These are phyloP conservation scores for Xerocomellus dryophilus DNA, from an alignment of 768 basidiomycete species.

Conservation along the genomic window DNA sequence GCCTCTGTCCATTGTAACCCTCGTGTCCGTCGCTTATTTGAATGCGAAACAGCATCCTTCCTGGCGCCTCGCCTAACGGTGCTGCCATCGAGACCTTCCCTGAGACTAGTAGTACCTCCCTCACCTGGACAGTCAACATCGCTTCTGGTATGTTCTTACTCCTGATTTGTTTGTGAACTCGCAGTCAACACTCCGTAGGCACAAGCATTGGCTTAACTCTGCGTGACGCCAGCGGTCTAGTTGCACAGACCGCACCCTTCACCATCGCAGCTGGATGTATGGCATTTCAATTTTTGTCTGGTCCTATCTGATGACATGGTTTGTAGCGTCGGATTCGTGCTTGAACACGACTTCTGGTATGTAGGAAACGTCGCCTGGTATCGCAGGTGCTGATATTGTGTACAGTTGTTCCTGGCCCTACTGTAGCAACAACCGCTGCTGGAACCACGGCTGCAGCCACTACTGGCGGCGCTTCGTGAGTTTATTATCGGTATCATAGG, in stretches of 20 bases:
- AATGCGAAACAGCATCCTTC: slow-evolving; percentile 44
- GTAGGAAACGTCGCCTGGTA: slow-evolving; percentile 17
- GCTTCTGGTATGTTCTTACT: slow-evolving; percentile 35
- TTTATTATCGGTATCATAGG: background rate
- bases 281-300: slow-evolving; percentile 21
- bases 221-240: slow-evolving; percentile 55
- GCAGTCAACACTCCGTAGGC: slow-evolving; percentile 30
- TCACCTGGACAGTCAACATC: slow-evolving; percentile 58
- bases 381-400: slow-evolving; percentile 13
- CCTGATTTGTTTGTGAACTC: background rate
- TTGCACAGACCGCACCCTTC: slow-evolving; percentile 52
- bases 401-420: slow-evolving; percentile 24
- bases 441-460: background rate
- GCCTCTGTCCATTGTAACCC: background rate
- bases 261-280: slow-evolving; percentile 47
- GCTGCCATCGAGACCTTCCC: slow-evolving; percentile 47
- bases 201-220: slow-evolving; percentile 55
- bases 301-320: slow-evolving; percentile 10
- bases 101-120: slow-evolving; percentile 34
- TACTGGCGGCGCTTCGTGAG: slow-evolving; percentile 19
- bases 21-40: background rate
- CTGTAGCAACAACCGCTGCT: slow-evolving; percentile 8
- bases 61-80: slow-evolving; percentile 45
- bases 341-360: slow-evolving; percentile 25
- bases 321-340: slow-evolving; percentile 36